Evolutionary conservation across 257 asterid species (phyloP).

Genomic region (Anisodus tanguticus): DNA sequence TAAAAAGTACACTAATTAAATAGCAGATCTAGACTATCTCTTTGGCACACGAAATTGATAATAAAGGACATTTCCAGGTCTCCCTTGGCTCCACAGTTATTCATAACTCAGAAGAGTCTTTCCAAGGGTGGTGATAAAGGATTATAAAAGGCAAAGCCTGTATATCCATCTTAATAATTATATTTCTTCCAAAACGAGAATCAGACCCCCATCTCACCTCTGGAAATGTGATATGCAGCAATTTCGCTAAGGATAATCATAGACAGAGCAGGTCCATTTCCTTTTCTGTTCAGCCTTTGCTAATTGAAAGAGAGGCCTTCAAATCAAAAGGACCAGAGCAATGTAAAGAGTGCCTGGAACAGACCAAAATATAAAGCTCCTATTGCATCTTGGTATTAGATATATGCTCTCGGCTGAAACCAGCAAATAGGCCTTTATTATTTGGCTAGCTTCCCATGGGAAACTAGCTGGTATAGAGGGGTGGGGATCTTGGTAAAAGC

Average conservation of each 20-base stretch:
- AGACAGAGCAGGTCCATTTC: not conserved
- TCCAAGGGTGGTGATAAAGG: constrained; percentile 10
- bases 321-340: constrained; percentile 12
- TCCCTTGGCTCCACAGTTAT: not conserved
- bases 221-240: constrained; percentile 6
- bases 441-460: not conserved
- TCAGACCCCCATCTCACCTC: constrained; percentile 6
- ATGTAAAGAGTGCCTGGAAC: not conserved
- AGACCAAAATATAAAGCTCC: not conserved
- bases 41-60: not conserved
- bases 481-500: not conserved
- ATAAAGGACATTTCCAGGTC: constrained; percentile 16
- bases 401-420: not conserved
- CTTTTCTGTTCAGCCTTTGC: not conserved
- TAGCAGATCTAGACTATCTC: constrained; percentile 25
- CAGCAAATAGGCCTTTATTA: not conserved
- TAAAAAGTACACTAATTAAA: constrained; percentile 28
- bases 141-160: constrained; percentile 20
- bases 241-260: not conserved
- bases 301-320: constrained; percentile 18
- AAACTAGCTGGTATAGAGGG: constrained; percentile 1
- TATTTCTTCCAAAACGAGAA: not conserved
- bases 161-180: not conserved
- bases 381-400: not conserved
- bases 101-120: constrained; percentile 21